These are phyloP conservation scores for Chrysoporthe puriensis DNA, from an alignment of 2,329 filamentous ascomycete genomes.

Conservation along the genomic window DNA sequence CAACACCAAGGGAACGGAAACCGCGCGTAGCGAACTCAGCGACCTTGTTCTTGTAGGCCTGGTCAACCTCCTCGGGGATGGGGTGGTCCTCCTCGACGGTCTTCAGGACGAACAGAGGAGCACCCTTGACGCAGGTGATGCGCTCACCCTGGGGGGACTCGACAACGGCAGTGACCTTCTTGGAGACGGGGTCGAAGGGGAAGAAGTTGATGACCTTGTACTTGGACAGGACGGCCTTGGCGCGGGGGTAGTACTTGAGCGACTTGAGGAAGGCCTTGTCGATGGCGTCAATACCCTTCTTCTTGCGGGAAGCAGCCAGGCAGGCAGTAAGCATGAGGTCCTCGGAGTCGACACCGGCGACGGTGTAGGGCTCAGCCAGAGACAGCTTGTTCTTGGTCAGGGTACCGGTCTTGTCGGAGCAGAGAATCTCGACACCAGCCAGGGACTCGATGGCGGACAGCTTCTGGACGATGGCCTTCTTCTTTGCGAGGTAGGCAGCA, in stretches of 20 bases:
- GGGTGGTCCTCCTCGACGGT: slow-evolving; percentile 85
- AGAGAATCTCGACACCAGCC: slow-evolving; percentile 90
- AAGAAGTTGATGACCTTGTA: slow-evolving; percentile 85
- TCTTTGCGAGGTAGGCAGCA: slow-evolving; percentile 88
- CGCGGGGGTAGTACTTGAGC: slow-evolving; percentile 78
- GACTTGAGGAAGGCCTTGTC: slow-evolving; percentile 94
- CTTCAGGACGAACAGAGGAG: slow-evolving; percentile 83
- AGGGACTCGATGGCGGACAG: slow-evolving; percentile 89
- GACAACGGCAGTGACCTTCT: slow-evolving; percentile 86
- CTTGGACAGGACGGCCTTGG: slow-evolving; percentile 78
- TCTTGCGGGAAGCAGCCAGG: slow-evolving; percentile 87
- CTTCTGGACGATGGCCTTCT: slow-evolving; percentile 92
- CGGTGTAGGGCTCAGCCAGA: slow-evolving; percentile 81
- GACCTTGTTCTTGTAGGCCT: slow-evolving; percentile 90
- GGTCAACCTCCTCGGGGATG: slow-evolving; percentile 75
- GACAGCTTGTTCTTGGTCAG: slow-evolving; percentile 94
- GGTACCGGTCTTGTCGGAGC: slow-evolving; percentile 93
- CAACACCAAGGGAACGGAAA: slow-evolving; percentile 92
- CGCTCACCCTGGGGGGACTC: slow-evolving; percentile 81
- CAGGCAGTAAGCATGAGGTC: slow-evolving; percentile 93
- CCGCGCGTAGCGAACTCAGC: slow-evolving; percentile 90
- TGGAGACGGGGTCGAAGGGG: slow-evolving; percentile 91
- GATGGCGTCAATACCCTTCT: slow-evolving; percentile 93
- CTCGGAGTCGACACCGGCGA: slow-evolving; percentile 79
- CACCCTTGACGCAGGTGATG: slow-evolving; percentile 89